Percentiles rank a stretch among this genome's conserved stretches.
phyloP scores from a whole-genome alignment of 2,329 filamentous ascomycete species.

The Sclerotinia trifoliorum region DNA sequence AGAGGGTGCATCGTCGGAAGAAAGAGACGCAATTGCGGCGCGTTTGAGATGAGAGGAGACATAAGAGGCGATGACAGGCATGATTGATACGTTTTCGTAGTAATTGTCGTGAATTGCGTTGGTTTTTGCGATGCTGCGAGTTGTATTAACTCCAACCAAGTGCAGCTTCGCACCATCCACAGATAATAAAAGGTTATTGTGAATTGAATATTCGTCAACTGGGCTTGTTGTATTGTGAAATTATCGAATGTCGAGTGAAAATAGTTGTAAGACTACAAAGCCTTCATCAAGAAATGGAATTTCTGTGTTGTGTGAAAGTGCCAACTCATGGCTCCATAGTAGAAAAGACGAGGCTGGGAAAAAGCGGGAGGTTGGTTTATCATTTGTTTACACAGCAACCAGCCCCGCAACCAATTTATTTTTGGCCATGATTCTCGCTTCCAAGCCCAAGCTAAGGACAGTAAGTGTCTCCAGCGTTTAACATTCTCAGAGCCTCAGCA shows the following conservation, averaged over 20 bases:
- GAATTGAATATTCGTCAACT: not conserved
- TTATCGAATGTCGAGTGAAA: not conserved
- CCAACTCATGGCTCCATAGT: slow-evolving; percentile 16
- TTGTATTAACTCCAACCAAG: slow-evolving; percentile 18
- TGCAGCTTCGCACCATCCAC: slow-evolving; percentile 12
- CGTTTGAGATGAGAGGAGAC: slow-evolving; percentile 32
- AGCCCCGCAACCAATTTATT: slow-evolving; percentile 1
- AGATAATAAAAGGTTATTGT: slow-evolving; percentile 8
- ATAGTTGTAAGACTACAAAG: not conserved
- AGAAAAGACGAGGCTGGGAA: slow-evolving; percentile 23
- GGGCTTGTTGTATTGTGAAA: not conserved
- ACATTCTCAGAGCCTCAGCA: too few relatives aligned
- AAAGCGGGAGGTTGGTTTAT: slow-evolving; percentile 22
- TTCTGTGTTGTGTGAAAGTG: slow-evolving; percentile 1
- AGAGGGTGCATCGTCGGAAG: slow-evolving; percentile 13
- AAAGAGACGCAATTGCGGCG: slow-evolving; percentile 15
- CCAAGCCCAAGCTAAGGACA: not conserved
- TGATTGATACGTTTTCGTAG: slow-evolving; percentile 23
- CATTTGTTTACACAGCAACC: slow-evolving; percentile 21
- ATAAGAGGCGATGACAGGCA: slow-evolving; percentile 36
- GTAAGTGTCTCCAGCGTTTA: too few relatives aligned
- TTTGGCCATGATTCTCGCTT: not conserved
- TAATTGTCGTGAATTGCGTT: not conserved
- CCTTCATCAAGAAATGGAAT: not conserved
- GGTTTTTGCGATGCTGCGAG: slow-evolving; percentile 4